Conservation (phyloP, 2,329 filamentous ascomycete genomes). For the Colletotrichum orchidophilum region DNA sequence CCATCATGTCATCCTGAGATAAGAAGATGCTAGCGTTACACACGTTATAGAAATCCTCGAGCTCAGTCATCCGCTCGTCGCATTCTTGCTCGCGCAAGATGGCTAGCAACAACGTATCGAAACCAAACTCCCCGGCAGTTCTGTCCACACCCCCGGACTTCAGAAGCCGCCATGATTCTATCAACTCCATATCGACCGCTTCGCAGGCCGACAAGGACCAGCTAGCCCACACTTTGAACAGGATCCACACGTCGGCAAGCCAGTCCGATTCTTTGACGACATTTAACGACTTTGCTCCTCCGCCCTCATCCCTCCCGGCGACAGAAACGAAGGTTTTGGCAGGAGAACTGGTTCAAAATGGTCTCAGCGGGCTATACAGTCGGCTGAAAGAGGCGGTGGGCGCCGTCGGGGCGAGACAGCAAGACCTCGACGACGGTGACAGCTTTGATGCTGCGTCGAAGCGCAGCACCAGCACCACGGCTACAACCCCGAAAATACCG, state of each 20-base stretch:
- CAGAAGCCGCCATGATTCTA: constrained; percentile 49
- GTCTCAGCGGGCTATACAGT: constrained; percentile 88
- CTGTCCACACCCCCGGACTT: constrained; percentile 43
- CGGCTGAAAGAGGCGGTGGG: constrained; percentile 86
- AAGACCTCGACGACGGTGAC: constrained; percentile 55
- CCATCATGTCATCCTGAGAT: constrained; percentile 20
- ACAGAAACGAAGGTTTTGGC: constrained; percentile 76
- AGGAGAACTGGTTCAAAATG: constrained; percentile 82
- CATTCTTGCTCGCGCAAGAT: constrained; percentile 34
- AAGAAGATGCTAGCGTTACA: constrained; percentile 11
- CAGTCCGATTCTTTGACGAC: constrained; percentile 86
- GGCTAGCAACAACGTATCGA: constrained; percentile 43
- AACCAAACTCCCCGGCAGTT: constrained; percentile 42
- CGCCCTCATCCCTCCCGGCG: constrained; percentile 65
- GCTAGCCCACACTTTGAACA: constrained; percentile 80
- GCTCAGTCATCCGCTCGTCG: background rate
- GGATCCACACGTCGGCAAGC: constrained; percentile 90
- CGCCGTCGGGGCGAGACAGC: constrained; percentile 61
- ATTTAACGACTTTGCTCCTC: constrained; percentile 89
- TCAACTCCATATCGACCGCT: constrained; percentile 51
- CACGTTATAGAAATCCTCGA: constrained; percentile 12
- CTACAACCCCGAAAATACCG: constrained; percentile 53
- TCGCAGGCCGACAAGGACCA: constrained; percentile 72
- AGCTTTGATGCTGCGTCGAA: constrained; percentile 53
- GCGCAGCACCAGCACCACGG: constrained; percentile 51